Evolutionary conservation across 495 filamentous ascomycete genomes (phyloP), one percentile per base, ranked within the genome.

Genomic region (Clohesyomyces aquaticus): DNA sequence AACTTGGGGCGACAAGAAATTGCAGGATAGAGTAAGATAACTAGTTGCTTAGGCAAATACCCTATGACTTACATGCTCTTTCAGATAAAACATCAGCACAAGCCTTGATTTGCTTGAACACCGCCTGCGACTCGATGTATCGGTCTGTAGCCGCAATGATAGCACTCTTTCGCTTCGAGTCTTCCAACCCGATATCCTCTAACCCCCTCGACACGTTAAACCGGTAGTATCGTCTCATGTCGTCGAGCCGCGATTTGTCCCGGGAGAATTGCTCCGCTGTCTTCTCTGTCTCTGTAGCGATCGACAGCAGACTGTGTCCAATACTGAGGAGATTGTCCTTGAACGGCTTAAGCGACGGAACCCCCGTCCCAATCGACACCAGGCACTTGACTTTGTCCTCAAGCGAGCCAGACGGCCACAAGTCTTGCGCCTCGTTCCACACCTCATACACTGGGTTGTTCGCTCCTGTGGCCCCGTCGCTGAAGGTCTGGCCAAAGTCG

Each of bases 311-410:
- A 8, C 25, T 65, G 43, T 47, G 2, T n/a, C 42, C 26, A 41
- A 65, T 55, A 21, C 45, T 21, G 14, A 59, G 10, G 2, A 65
- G 18, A 9, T 58, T 23, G 26, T 59, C 55, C 16, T 29, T 47
- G 49, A 65, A 65, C 23, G 47, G 46, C 48, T 42, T 59, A 11
- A 65, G 47, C 35, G 55, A 59, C 3, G 46, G 62, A n/a, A 65
- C 29, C 1, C 62, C 62, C 1, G 62, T 65, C 22, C 62, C 55
- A 48, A 65, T 57, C 11, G 74, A 81, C 8, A 80, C 68, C n/a
- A 79, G 72, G 59, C 75, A 79, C 38, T 74, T 77, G n/a, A 78
- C 70, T 28, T 38, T 38, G 32, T 38, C 32, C 14, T 38, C 14
- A 38, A 38, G 32, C 32, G 32, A 38, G 32, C 32, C 32, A 38